Evolutionary conservation across 2,329 filamentous ascomycete genomes (phyloP).

Genomic region (Fusarium verrucosum): DNA sequence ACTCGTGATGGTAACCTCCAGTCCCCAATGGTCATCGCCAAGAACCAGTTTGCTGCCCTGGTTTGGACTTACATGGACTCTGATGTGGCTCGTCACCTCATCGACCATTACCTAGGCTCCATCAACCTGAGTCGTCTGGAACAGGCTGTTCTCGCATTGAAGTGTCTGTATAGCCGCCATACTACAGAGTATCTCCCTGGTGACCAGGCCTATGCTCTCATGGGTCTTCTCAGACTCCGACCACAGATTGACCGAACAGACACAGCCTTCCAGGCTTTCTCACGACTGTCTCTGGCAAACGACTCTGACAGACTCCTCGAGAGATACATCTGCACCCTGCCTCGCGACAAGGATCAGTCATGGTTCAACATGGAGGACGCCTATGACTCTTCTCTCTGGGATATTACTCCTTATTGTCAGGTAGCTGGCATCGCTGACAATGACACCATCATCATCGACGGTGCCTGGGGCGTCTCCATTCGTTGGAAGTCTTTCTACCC

Average conservation of each 20-base stretch:
- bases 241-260: constrained; percentile 48
- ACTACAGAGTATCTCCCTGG: constrained; percentile 41
- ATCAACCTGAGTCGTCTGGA: constrained; percentile 48
- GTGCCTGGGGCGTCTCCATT: constrained; percentile 46
- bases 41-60: constrained; percentile 47
- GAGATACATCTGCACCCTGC: constrained; percentile 47
- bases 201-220: constrained; percentile 50
- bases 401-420: constrained; percentile 48
- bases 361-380: constrained; percentile 48
- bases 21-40: constrained; percentile 38
- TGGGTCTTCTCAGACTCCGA: constrained; percentile 49
- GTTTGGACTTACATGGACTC: constrained; percentile 46
- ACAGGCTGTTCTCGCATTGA: constrained; percentile 45
- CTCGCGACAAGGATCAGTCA: constrained; percentile 34
- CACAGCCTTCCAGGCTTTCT: constrained; percentile 51
- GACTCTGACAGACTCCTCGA: constrained; percentile 50
- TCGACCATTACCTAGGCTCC: constrained; percentile 49
- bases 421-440: constrained; percentile 48
- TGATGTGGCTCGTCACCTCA: constrained; percentile 44
- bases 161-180: constrained; percentile 45
- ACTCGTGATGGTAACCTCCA: constrained; percentile 37
- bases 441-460: constrained; percentile 49
- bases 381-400: constrained; percentile 47
- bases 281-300: constrained; percentile 49
- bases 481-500: constrained; percentile 48